Evolutionary conservation across 495 filamentous ascomycete species (phyloP).

Genomic region (Talaromyces ruber): DNA sequence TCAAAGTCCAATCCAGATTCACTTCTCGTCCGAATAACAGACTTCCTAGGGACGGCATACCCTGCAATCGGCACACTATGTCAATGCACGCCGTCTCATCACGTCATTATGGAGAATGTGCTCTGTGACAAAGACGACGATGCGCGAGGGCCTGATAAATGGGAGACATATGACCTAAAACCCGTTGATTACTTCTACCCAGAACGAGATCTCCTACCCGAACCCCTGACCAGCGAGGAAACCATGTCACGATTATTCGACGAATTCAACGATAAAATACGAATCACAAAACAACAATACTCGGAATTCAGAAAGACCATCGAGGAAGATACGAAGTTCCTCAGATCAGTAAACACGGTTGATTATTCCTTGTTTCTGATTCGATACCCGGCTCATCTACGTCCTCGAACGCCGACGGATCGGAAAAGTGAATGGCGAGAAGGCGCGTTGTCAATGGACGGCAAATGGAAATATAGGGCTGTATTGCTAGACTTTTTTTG

Average conservation of each 20-base stretch:
- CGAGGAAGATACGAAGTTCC: conserved; percentile 49
- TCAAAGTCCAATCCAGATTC: conserved; percentile 48
- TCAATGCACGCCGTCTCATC: conserved; percentile 49
- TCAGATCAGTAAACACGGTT: conserved; percentile 51
- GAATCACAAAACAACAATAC: conserved; percentile 40
- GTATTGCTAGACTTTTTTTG: conserved; percentile 64
- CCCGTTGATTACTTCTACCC: conserved; percentile 65
- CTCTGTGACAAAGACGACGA: conserved; percentile 44
- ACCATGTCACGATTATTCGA: conserved; percentile 52
- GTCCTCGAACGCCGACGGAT: conserved; percentile 23
- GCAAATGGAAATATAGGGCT: conserved; percentile 54
- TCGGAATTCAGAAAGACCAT: conserved; percentile 39
- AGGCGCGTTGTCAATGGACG: conserved; percentile 48
- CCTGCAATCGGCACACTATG: conserved; percentile 45
- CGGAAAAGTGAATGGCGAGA: conserved; percentile 50
- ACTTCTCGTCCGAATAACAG: conserved; percentile 59
- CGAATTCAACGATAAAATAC: conserved; percentile 56
- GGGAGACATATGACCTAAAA: conserved; percentile 66
- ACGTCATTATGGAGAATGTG: conserved; percentile 68
- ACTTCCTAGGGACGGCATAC: conserved; percentile 49
- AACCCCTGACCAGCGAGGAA: conserved; percentile 45
- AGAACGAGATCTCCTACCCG: conserved; percentile 56
- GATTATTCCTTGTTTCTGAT: conserved; percentile 66
- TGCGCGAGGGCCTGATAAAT: conserved; percentile 32
- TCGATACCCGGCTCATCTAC: conserved; percentile 33